Base-by-base conservation (phyloP, 2,329 filamentous ascomycete genomes). In the Triangularia setosa region DNA sequence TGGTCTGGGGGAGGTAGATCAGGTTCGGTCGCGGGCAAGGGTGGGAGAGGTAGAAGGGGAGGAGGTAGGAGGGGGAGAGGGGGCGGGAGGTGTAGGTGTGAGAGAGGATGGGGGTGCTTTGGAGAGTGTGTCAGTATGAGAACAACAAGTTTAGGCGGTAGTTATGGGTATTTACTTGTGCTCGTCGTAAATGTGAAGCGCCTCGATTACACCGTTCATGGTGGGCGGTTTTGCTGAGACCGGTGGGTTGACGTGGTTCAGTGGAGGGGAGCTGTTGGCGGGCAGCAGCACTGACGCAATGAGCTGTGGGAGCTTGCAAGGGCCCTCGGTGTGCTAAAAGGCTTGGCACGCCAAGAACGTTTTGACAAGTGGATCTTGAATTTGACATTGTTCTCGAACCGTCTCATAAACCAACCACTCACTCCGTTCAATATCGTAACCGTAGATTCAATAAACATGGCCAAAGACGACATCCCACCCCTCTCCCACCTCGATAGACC, bases 121-220 rank as follows among this genome's bases (percentile, higher is more conserved):
- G 58, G 24, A n/a, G n/a, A 44, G 40, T 67, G 63, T 77, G 75
- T 71, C 56, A 59, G 40, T 21, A 11, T 16, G 11, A 8, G 14
- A 6, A 24, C 8, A 52, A 14, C 14, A 52, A 28, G 3, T 16
- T 3, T n/a, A 14, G 3, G 9, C 4, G 5, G 2, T 24, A 35
- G 60, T 30, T 23, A 63, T 52, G 30, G n/a, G n/a, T n/a, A 60
- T 84, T 74, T 81, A 96, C 93, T 93, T 92, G 79, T 93, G 88
- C 82, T 97, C 93, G 85, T 98, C 93, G 78, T 91, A 97, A 76
- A 99, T 93, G 82, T 98, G 94, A 74, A 99, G 84, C 75, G 94
- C 95, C 83, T 98, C 94, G 75, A 99, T 91, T 75, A 91, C 87
- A 80, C 92, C 88, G 80, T 86, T 91, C 90, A 93, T 94, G 76